These are phyloP conservation scores for Colletotrichum spaethianum DNA, from an alignment of 2,329 filamentous ascomycete species.

Conservation along the genomic window DNA sequence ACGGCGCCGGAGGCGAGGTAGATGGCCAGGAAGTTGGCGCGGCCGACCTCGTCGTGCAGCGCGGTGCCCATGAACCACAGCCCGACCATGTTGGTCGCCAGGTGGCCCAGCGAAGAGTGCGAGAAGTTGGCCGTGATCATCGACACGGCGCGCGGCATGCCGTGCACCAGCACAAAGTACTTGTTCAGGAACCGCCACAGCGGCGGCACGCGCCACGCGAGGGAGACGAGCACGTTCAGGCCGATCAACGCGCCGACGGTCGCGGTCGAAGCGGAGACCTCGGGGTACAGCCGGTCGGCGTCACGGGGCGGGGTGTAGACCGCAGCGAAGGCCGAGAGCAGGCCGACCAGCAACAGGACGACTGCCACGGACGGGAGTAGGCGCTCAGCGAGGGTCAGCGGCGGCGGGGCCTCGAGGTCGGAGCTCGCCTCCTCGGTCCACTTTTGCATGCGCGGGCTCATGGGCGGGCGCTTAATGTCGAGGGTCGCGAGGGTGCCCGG, in stretches of 20 bases:
- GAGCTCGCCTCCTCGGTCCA: constrained; percentile 63
- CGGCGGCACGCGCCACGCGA: constrained; percentile 75
- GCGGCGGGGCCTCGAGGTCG: constrained; percentile 64
- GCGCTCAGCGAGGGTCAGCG: constrained; percentile 67
- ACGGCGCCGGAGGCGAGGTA: constrained; percentile 72
- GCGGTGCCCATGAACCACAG: constrained; percentile 77
- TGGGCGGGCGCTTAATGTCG: constrained; percentile 55
- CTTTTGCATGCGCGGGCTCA: constrained; percentile 58
- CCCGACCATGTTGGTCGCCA: constrained; percentile 74
- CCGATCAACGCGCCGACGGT: constrained; percentile 75
- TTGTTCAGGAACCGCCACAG: constrained; percentile 77
- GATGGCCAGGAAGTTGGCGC: constrained; percentile 78
- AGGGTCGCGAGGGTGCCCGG: constrained; percentile 59
- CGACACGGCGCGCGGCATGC: constrained; percentile 73
- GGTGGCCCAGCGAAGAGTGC: constrained; percentile 74
- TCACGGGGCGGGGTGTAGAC: constrained; percentile 58
- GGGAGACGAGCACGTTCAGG: constrained; percentile 70
- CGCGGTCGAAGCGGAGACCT: constrained; percentile 72
- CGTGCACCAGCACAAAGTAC: constrained; percentile 76
- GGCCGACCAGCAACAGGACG: constrained; percentile 60
- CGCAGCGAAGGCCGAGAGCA: constrained; percentile 59
- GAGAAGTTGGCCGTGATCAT: constrained; percentile 78
- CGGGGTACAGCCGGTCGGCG: constrained; percentile 68
- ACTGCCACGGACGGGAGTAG: constrained; percentile 68
- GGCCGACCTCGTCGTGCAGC: constrained; percentile 79